These are phyloP conservation scores for Cadophora luteo-olivacea DNA, from an alignment of 2,329 filamentous ascomycete species.

Conservation along the genomic window DNA sequence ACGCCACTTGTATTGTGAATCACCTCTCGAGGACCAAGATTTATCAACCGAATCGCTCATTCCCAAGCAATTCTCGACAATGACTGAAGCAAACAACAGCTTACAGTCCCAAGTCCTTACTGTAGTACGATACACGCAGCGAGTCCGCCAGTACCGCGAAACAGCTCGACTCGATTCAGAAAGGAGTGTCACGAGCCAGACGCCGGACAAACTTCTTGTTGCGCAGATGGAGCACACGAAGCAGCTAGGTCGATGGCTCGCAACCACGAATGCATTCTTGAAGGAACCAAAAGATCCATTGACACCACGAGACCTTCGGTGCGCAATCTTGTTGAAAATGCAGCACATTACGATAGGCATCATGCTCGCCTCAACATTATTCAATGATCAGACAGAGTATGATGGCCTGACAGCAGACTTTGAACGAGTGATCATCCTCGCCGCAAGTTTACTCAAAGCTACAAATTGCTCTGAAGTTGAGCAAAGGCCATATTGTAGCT, in stretches of 20 bases:
- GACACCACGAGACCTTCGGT: constrained; percentile 4
- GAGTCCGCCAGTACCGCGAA: constrained; percentile 5
- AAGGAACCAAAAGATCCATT: background rate
- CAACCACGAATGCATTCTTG: constrained; percentile 4
- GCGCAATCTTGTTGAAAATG: constrained; percentile 10
- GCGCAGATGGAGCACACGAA: constrained; percentile 10
- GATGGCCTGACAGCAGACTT: constrained; percentile 60
- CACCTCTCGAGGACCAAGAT: background rate
- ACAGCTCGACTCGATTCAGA: background rate
- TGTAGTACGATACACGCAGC: constrained; percentile 1
- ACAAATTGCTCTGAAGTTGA: background rate
- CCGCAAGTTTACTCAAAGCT: constrained; percentile 36
- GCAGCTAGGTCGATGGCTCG: constrained; percentile 10
- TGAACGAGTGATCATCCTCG: constrained; percentile 60
- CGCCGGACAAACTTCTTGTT: background rate
- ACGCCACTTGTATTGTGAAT: background rate
- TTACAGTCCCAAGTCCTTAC: background rate
- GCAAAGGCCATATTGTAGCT: constrained; percentile 53
- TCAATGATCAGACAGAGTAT: constrained; percentile 54
- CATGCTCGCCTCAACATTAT: constrained; percentile 7
- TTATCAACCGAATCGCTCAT: background rate
- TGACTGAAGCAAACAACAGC: background rate
- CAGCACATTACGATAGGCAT: constrained; percentile 9
- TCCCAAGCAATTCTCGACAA: constrained; percentile 1
- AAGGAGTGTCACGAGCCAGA: background rate